Percentiles rank a stretch among this genome's conserved stretches.
Evolutionary conservation across 495 filamentous ascomycete genomes (phyloP).

Genomic region (Aspergillus cavernicola): DNA sequence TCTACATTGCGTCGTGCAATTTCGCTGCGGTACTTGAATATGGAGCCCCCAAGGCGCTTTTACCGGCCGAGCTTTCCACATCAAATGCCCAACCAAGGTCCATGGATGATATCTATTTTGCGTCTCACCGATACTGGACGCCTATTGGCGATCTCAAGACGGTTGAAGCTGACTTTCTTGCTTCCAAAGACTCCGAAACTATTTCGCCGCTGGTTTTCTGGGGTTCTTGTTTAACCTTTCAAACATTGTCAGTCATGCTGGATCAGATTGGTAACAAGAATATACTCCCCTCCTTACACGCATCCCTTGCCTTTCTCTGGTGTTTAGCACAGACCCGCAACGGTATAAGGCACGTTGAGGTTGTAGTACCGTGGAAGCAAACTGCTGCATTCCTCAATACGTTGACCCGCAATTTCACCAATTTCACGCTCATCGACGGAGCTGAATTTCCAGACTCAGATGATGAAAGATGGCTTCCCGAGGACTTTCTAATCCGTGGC

Average conservation of each 20-base stretch:
- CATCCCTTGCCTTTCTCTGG: constrained; percentile 65
- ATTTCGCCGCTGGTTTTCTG: constrained; percentile 22
- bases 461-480: constrained; percentile 65
- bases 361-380: constrained; percentile 62
- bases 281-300: constrained; percentile 63
- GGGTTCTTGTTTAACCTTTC: constrained; percentile 43
- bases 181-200: constrained; percentile 9
- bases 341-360: constrained; percentile 51
- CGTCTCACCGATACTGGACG: constrained; percentile 20
- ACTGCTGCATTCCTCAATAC: constrained; percentile 65
- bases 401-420: constrained; percentile 42
- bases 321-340: constrained; percentile 49
- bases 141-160: constrained; percentile 8
- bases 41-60: constrained; percentile 49
- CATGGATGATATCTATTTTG: constrained; percentile 22
- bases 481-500: constrained; percentile 80
- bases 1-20: constrained; percentile 48
- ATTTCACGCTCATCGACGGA: constrained; percentile 45
- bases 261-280: constrained; percentile 58
- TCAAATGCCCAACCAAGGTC: constrained; percentile 34
- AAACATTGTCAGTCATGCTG: constrained; percentile 52
- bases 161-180: constrained; percentile 15
- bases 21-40: constrained; percentile 57
- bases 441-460: constrained; percentile 50
- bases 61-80: constrained; percentile 36